Evolutionary conservation across 2,329 filamentous ascomycete genomes (phyloP), one percentile per base, ranked within the genome.

Genomic region (Exophiala oligosperma): DNA sequence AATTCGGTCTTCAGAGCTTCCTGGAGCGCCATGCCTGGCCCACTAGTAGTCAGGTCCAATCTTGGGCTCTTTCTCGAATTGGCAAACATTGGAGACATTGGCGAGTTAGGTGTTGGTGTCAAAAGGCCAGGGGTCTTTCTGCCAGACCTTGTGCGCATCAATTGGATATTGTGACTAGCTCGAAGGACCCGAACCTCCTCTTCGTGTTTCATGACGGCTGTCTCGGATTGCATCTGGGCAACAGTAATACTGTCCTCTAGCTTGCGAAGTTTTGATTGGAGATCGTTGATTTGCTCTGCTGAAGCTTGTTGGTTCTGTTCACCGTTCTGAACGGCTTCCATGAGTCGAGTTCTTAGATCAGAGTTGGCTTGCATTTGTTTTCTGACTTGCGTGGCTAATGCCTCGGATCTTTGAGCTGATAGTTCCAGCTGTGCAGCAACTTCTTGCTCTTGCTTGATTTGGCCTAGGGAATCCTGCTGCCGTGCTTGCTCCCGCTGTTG

Each of bases 191-290:
- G 78, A 38, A 96, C 83, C 73, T 97, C 92, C 38, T 94, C 91
- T 72, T 97, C 94, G 69, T 97, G 92, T 49, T 86, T 87, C 44
- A 84, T 78, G 57, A 97, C 85, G 40, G 87, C 87, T 49, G 93
- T 92, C 71, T 99, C 94, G 0, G 91, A 93, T 21, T 89, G 84
- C 56, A 91, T 87, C 73, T 97, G 93, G 1, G 93, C 91, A 21
- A 84, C 77, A 54, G 95, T 81, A 23, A 99, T 84, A 67, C 88
- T 85, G 61, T 97, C 92, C 71, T 97, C 94, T 51, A 97, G 84
- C 14, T 79, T 76, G 67, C 89, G 91, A 56, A 99, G 86, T 57
- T 87, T 88, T 61, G 83, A 83, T 72, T 97, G 92, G 71, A 97
- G 84, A 54, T 86, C 82, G 56, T 90, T 90, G 71, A 99, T 96